A percentile compares a stretch with the other conserved stretches of the same genome.
Conservation (phyloP, 2,329 filamentous ascomycete species). For the Phyllachora maydis region DNA sequence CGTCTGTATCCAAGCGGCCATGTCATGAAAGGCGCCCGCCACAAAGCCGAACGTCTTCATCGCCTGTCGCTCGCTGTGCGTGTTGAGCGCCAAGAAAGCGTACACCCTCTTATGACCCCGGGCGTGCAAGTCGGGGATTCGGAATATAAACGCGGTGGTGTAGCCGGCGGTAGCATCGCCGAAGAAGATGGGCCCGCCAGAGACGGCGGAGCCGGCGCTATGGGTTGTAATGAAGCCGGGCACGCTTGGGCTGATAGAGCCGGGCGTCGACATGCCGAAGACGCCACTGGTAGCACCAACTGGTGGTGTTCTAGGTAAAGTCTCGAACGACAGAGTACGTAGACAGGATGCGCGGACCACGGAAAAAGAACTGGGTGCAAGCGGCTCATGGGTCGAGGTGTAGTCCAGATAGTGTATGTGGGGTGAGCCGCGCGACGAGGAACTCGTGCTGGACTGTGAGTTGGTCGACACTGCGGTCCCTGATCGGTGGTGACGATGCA, state of each 20-base stretch:
- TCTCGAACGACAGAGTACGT: slow-evolving; percentile 45
- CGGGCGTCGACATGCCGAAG: slow-evolving; percentile 15
- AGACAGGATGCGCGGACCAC: slow-evolving; percentile 45
- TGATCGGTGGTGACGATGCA: slow-evolving; percentile 15
- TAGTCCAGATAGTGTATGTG: slow-evolving; percentile 48
- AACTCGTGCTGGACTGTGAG: slow-evolving; percentile 32
- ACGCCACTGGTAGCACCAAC: slow-evolving; percentile 8
- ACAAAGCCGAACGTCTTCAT: slow-evolving; percentile 47
- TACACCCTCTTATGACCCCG: slow-evolving; percentile 50
- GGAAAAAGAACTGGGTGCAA: slow-evolving; percentile 40
- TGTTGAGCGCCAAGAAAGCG: slow-evolving; percentile 43
- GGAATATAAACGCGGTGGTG: slow-evolving; percentile 51
- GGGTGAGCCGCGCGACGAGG: slow-evolving; percentile 19
- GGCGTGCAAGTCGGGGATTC: slow-evolving; percentile 45
- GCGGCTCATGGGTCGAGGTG: slow-evolving; percentile 45
- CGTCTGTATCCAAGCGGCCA: slow-evolving; percentile 44
- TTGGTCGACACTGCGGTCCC: slow-evolving; percentile 21
- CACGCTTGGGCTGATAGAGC: slow-evolving; percentile 11
- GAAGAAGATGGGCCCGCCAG: slow-evolving; percentile 48
- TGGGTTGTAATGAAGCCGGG: slow-evolving; percentile 31
- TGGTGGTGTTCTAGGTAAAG: slow-evolving; percentile 32
- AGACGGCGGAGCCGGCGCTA: slow-evolving; percentile 29
- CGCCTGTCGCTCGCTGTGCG: slow-evolving; percentile 40
- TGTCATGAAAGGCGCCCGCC: slow-evolving; percentile 38
- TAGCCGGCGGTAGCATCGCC: slow-evolving; percentile 44